Evolutionary conservation across 768 basidiomycete species (phyloP).

Genomic region (Suillus lakei): DNA sequence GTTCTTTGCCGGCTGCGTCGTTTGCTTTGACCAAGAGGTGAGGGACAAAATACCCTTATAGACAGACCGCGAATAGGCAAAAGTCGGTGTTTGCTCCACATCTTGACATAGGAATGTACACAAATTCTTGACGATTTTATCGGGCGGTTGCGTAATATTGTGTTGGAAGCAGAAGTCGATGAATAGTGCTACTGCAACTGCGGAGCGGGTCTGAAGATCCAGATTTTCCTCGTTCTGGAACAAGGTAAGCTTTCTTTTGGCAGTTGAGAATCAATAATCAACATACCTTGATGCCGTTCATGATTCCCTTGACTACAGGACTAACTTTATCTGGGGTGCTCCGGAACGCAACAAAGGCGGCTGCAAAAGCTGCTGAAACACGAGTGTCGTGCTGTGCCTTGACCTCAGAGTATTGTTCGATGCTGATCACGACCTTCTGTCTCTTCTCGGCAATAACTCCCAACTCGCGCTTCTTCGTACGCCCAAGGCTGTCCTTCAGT

Average conservation of each 20-base stretch:
- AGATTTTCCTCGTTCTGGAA: conserved; percentile 83
- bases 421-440: conserved; percentile 63
- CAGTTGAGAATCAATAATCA: background rate
- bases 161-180: conserved; percentile 81
- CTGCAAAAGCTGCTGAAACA: conserved; percentile 87
- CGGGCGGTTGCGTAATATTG: conserved; percentile 81
- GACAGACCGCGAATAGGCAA: conserved; percentile 65
- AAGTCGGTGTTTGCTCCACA: conserved; percentile 86
- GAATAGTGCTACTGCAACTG: conserved; percentile 84
- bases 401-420: conserved; percentile 80
- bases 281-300: conserved; percentile 94
- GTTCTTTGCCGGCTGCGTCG: conserved; percentile 35
- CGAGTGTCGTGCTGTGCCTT: conserved; percentile 88
- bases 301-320: conserved; percentile 94
- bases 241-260: conserved; percentile 14
- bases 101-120: conserved; percentile 97
- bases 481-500: conserved; percentile 75
- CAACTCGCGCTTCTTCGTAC: conserved; percentile 80
- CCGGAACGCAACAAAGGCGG: conserved; percentile 86
- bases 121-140: conserved; percentile 96
- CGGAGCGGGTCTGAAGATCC: conserved; percentile 88
- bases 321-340: conserved; percentile 92
- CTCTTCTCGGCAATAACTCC: conserved; percentile 79
- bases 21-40: conserved; percentile 43
- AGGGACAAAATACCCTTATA: conserved; percentile 82